Evolutionary conservation across 768 basidiomycete species (phyloP), one percentile per base, ranked within the genome.

Genomic region (Flagelloscypha sp.): DNA sequence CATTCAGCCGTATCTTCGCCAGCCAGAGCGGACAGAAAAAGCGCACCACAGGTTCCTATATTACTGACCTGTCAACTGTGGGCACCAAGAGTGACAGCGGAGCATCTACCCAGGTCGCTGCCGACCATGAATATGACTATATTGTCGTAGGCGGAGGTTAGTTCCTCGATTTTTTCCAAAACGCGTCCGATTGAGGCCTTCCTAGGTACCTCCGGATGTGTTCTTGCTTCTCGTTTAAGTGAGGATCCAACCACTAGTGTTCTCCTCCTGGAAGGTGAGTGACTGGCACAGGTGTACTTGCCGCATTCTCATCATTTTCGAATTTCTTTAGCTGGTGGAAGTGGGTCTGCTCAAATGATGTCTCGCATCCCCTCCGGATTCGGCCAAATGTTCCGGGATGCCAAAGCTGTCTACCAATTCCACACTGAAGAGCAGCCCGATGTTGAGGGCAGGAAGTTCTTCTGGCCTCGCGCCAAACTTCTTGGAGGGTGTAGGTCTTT

Each of bases 401-500:
- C 64, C 3, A 59, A 62, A 29, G 63, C 72, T 49, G 71, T 74
- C 21, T 81, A 72, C 48, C 52, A 63, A 22, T 40, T 84, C 18
- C 64, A 56, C 40, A 83, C 82, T 0, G 70, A 71, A 13, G 70
- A 74, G 0, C 80, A 83, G 45, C 39, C 45, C 4, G 55, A 67
- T 41, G 72, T 73, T 2, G 60, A 57, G 22, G 65, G 66, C 13
- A 60, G 59, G 47, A 61, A 56, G 41, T 61, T 65, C 24, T 78
- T 62, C 37, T 84, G 78, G 75, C 82, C 83, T 0, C 61, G 83
- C 59, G 81, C 58, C 1, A 82, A 75, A 48, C 60, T 85, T 50
- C 66, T 86, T 5, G 83, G 83, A 16, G 83, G 83, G 48, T 85
- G 83, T 79, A 48, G 53, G 76, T 62, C 8, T 18, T 22, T 13